Base-by-base conservation (phyloP, 78 protist species). In the Pigoraptor vietnamica region DNA sequence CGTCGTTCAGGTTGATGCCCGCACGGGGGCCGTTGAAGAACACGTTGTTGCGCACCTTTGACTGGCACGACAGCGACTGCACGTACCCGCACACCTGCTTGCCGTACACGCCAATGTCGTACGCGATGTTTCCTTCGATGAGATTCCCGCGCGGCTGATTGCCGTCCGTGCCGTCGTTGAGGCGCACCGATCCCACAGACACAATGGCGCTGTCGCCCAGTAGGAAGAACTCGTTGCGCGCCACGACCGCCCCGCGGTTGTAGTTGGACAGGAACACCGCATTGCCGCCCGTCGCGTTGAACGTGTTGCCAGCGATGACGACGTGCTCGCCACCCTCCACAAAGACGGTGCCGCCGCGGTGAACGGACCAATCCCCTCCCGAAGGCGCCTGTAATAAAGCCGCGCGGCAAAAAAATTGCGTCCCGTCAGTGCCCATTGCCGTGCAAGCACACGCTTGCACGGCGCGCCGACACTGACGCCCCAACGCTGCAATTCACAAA, bases 331-430 rank as follows among this genome's bases (percentile, higher is more conserved):
- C 87, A 1, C 37, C 81, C 25, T 91, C 92, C 32, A 91, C 23
- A 82, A 91, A 93, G 39, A 93, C 19, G 0, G 95, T 92, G 38
- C 37, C 95, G 0, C 37, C 35, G 33, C 92, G 90, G 38, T 90
- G 35, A n/a, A 93, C 29, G 29, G 92, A 0, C 95, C 95, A 93
- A 39, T 93, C 95, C 24, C 95, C 95, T 1, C 93, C 95, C 2
- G 95, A 93, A 2, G 92, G 95, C 0, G 81, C 92, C 86, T 48
- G 67, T n/a, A n/a, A n/a, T n/a, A n/a, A n/a, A n/a, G n/a, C n/a
- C n/a, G n/a, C n/a, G n/a, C n/a, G n/a, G n/a, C n/a, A n/a, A n/a
- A n/a, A n/a, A n/a, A n/a, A n/a, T n/a, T n/a, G n/a, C n/a, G n/a
- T n/a, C n/a, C n/a, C n/a, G n/a, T n/a, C n/a, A n/a, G n/a, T n/a